Evolutionary conservation across 2,329 filamentous ascomycete genomes (phyloP).

Genomic region (Coniochaeta ligniaria): DNA sequence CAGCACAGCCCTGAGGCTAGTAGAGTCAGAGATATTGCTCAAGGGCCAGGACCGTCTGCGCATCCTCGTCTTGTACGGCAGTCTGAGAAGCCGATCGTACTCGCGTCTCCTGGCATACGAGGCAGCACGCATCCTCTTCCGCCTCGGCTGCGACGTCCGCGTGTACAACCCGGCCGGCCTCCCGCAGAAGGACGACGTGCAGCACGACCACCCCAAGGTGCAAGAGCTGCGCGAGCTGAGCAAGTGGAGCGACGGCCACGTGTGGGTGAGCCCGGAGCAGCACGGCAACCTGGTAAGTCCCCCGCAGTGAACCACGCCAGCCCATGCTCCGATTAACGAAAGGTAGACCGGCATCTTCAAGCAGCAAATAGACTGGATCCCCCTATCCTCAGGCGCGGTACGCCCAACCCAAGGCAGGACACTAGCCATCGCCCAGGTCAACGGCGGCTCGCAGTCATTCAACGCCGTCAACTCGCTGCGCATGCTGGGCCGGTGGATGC

Average conservation of each 20-base stretch:
- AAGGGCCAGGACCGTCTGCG: slow-evolving; percentile 31
- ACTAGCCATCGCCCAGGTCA: slow-evolving; percentile 54
- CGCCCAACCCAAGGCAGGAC: slow-evolving; percentile 61
- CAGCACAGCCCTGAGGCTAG: slow-evolving; percentile 41
- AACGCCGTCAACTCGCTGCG: slow-evolving; percentile 61
- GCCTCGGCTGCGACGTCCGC: slow-evolving; percentile 60
- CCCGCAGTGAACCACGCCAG: not conserved
- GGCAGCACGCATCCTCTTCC: slow-evolving; percentile 50
- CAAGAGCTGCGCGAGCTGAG: slow-evolving; percentile 55
- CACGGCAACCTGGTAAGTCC: slow-evolving; percentile 50
- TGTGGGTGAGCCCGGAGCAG: slow-evolving; percentile 61
- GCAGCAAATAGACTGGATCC: slow-evolving; percentile 66
- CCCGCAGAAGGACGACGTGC: slow-evolving; percentile 55
- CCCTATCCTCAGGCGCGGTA: slow-evolving; percentile 51
- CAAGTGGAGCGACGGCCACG: slow-evolving; percentile 58
- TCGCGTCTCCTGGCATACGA: slow-evolving; percentile 54
- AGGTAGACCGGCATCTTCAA: slow-evolving; percentile 58
- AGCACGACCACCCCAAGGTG: slow-evolving; percentile 51
- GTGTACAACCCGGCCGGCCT: slow-evolving; percentile 51
- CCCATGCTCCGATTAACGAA: not conserved
- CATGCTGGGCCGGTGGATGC: slow-evolving; percentile 62
- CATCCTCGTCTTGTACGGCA: slow-evolving; percentile 55
- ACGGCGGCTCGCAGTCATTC: slow-evolving; percentile 59
- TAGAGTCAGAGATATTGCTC: slow-evolving; percentile 33
- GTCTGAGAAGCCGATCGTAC: slow-evolving; percentile 48